phyloP scores from a whole-genome alignment of 371 early-diverging fungal species.

The Mortierella sp. region DNA sequence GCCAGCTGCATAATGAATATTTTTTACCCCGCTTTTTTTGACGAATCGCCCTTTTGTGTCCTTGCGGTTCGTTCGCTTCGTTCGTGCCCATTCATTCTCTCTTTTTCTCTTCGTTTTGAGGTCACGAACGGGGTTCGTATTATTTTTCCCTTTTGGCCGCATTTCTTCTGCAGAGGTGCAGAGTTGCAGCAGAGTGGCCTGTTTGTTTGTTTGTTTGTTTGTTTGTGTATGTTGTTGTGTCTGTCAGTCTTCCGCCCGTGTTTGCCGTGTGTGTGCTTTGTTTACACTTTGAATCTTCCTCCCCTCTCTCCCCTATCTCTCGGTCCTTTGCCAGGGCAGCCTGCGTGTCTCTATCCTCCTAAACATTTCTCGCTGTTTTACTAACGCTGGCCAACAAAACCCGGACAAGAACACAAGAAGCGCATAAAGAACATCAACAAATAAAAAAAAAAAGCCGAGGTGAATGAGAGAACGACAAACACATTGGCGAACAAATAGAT shows the following conservation, averaged over 20 bases:
- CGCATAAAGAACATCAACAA: background rate
- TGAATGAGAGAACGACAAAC: background rate
- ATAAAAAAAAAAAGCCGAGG: background rate
- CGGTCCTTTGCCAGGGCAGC: background rate
- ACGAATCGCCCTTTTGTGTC: slow-evolving; percentile 10
- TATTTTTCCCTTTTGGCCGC: slow-evolving; percentile 13
- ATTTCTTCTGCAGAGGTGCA: background rate
- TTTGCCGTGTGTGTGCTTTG: background rate
- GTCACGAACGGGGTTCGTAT: slow-evolving; percentile 10
- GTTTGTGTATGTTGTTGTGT: background rate
- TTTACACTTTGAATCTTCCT: background rate
- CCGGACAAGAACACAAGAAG: background rate
- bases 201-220: background rate
- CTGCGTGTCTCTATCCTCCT: background rate
- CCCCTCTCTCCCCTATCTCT: background rate
- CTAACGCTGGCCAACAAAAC: background rate
- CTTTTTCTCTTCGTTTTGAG: background rate
- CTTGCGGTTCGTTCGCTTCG: background rate
- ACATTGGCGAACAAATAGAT: background rate
- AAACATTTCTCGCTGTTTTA: background rate
- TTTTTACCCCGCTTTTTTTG: slow-evolving; percentile 16
- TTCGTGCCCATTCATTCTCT: background rate
- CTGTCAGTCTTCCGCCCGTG: background rate
- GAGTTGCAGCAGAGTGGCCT: background rate
- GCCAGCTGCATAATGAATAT: background rate